Evolutionary conservation across 176 grass and related monocot species (phyloP), one percentile per base, ranked within the genome.

Genomic region (Carex myosuroides): DNA sequence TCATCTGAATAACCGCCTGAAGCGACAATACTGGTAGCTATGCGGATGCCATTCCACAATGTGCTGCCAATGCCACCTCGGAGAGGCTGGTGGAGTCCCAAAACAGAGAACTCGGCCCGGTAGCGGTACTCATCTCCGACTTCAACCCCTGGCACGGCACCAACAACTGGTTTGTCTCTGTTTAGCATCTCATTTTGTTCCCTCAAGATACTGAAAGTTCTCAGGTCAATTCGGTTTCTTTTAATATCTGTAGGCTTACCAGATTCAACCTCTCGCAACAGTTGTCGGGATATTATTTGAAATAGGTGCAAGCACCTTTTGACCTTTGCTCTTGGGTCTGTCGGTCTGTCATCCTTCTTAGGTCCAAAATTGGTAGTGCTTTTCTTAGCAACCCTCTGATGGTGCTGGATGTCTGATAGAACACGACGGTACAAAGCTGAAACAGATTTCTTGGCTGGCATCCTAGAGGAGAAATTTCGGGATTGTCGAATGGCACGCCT

Each of bases 61-160:
- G 10, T 8, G 3, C 20, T 17, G 62, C 66, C 60, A 64, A 82
- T 82, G 21, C 80, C 80, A 2, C 20, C 60, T 64, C 66, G 80
- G 21, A 18, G 80, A 42, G 80, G 80, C 17, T 41, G 16, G 60
- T 82, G 80, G 20, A 82, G 59, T 37, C 80, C 80, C 41, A 82
- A 64, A 48, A 82, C 26, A 9, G 37, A 65, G 39, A 82, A 32
- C 59, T 65, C 60, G 1, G 80, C 80, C 37, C 80, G 80, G 80
- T 82, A 82, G 60, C 41, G 80, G 62, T 64, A 82, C 80, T 82
- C 80, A 3, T 82, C 80, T 64, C 80, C 80, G 6, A 82, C 59
- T 9, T 82, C 58, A 48, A 82, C 60, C 17, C 80, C 80, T 29
- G 80, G 80, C 41, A 82, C 59, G 0, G 80, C 20, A 48, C 80